These are phyloP conservation scores for Penicillium angulare DNA, from an alignment of 495 filamentous ascomycete genomes.

Conservation along the genomic window DNA sequence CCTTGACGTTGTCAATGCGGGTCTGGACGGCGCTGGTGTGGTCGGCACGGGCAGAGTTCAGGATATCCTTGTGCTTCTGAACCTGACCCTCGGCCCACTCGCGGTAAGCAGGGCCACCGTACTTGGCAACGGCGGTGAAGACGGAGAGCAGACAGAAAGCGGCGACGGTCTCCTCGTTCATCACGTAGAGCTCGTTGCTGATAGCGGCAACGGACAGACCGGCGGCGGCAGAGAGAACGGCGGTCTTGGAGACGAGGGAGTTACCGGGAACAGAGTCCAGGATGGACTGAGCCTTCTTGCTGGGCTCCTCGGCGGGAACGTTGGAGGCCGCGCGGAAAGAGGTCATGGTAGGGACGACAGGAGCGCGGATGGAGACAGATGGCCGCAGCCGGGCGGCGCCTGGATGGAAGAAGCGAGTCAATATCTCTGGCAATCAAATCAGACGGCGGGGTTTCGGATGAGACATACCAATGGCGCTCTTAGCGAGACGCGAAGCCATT, in stretches of 20 bases:
- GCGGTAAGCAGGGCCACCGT: constrained; percentile 85
- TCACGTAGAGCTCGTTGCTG: constrained; percentile 98
- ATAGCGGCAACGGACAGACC: constrained; percentile 91
- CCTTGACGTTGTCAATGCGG: constrained; percentile 88
- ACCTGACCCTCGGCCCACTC: constrained; percentile 87
- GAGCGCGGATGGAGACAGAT: constrained; percentile 65
- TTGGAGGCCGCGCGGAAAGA: constrained; percentile 68
- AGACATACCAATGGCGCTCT: constrained; percentile 82
- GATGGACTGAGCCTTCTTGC: constrained; percentile 93
- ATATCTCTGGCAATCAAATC: constrained; percentile 16
- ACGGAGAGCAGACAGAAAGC: constrained; percentile 84
- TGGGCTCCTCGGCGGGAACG: constrained; percentile 78
- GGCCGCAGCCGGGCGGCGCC: constrained; percentile 89
- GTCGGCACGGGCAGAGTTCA: constrained; percentile 89
- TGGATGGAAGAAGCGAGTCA: constrained; percentile 40
- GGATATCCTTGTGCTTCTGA: constrained; percentile 84
- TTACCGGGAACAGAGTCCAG: constrained; percentile 84
- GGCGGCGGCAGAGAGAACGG: constrained; percentile 89
- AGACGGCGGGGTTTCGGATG: neutral
- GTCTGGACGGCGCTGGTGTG: constrained; percentile 93
- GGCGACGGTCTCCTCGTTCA: constrained; percentile 97
- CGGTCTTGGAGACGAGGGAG: constrained; percentile 88
- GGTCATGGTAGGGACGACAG: constrained; percentile 67
- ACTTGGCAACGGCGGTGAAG: constrained; percentile 86
- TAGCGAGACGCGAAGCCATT: constrained; percentile 96